A percentile compares a stretch with the other conserved stretches of the same genome.
phyloP scores from a whole-genome alignment of 305 asterid species.

The Ilex paraguariensis region DNA sequence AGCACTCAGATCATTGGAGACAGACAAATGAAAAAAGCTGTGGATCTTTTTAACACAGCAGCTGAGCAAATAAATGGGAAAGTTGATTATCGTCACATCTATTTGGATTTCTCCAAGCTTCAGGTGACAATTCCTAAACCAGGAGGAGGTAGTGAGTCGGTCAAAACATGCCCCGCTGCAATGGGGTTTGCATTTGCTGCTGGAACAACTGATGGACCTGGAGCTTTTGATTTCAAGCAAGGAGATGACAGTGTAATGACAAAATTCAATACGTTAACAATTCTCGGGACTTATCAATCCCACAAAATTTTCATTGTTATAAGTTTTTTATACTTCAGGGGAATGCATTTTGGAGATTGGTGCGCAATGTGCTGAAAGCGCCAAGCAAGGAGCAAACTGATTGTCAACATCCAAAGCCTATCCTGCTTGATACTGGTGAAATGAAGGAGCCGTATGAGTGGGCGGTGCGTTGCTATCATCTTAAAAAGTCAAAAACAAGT shows the following conservation, averaged over 20 bases:
- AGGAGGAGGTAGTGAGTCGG: conserved; percentile 51
- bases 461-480: conserved; percentile 70
- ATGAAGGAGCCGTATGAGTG: conserved; percentile 97
- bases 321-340: conserved; percentile 39
- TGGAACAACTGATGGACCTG: conserved; percentile 99
- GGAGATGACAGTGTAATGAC: conserved; percentile 70
- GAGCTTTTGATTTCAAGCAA: conserved; percentile 98
- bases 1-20: conserved; percentile 94
- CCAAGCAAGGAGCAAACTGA: conserved; percentile 70
- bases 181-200: conserved; percentile 99
- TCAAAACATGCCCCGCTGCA: conserved; percentile 95
- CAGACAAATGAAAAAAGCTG: conserved; percentile 81
- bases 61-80: conserved; percentile 71
- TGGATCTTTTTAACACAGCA: conserved; percentile 65
- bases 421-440: conserved; percentile 97
- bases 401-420: conserved; percentile 91
- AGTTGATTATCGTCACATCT: conserved; percentile 79
- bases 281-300: no score
- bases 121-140: conserved; percentile 61
- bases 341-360: conserved; percentile 87
- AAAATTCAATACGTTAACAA: no score
- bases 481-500: not conserved
- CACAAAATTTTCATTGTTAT: no score
- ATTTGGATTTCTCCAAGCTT: conserved; percentile 72
- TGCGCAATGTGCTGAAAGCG: conserved; percentile 75